phyloP scores from a whole-genome alignment of 1,139 yeast genomes.

The Arxiozyma heterogenica region DNA sequence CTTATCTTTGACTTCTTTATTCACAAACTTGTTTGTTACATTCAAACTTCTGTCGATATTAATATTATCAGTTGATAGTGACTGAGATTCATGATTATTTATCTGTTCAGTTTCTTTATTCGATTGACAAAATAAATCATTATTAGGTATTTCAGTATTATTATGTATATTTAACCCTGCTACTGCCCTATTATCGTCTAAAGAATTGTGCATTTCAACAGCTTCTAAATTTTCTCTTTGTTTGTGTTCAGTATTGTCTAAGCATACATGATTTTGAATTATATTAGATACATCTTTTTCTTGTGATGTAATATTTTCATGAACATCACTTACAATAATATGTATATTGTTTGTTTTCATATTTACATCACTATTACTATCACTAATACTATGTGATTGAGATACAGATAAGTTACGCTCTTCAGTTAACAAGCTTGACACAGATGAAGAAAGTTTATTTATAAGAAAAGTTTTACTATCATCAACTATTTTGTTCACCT shows the following conservation, averaged over 20 bases:
- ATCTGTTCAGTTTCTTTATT: neutral
- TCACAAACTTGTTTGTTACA: too few species aligned
- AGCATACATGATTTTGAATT: neutral
- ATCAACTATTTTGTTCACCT: too few species aligned
- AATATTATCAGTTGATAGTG: neutral
- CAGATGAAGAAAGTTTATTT: neutral
- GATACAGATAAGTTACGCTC: neutral
- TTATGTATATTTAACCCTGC: neutral
- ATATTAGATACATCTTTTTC: neutral
- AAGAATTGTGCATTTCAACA: neutral
- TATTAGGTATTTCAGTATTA: too few species aligned
- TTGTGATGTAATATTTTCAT: neutral
- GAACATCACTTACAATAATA: neutral
- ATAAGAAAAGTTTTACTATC: neutral
- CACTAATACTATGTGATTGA: neutral
- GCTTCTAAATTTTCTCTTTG: too few species aligned
- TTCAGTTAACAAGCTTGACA: too few species aligned
- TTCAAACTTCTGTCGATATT: too few species aligned
- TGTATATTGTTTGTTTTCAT: neutral
- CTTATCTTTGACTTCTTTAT: neutral
- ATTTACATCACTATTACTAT: too few species aligned
- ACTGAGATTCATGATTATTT: neutral
- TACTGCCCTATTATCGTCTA: neutral
- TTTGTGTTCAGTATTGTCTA: neutral
- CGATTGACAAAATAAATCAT: neutral